phyloP scores from a whole-genome alignment of 805 yeast genomes.

The Barnettozyma siamensis region DNA sequence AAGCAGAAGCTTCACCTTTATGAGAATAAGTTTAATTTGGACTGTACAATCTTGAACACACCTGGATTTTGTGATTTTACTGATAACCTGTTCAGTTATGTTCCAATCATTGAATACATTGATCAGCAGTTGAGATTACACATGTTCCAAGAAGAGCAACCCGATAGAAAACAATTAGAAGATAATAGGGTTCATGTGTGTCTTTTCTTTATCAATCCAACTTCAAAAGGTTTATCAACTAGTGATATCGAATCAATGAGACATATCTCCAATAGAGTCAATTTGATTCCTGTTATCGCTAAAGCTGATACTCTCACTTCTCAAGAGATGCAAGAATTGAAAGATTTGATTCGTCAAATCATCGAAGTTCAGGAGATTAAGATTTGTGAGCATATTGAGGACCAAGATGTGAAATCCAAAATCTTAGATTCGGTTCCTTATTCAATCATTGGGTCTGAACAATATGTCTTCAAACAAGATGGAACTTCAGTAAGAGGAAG shows the following conservation, averaged over 20 bases:
- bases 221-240: constrained; percentile 53
- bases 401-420: constrained; percentile 28
- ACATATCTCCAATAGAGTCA: constrained; percentile 63
- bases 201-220: constrained; percentile 72
- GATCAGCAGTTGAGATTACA: constrained; percentile 70
- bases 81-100: constrained; percentile 63
- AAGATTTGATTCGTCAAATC: constrained; percentile 43
- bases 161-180: constrained; percentile 42
- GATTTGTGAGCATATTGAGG: constrained; percentile 47
- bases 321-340: constrained; percentile 49
- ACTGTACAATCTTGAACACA: constrained; percentile 62
- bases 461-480: constrained; percentile 34
- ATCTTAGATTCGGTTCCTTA: constrained; percentile 52
- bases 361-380: constrained; percentile 51
- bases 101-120: constrained; percentile 61
- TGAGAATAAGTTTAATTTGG: constrained; percentile 55
- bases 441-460: constrained; percentile 64
- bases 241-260: constrained; percentile 72
- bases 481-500: constrained; percentile 64
- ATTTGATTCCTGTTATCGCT: constrained; percentile 68
- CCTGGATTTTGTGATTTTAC: constrained; percentile 72
- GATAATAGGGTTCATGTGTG: constrained; percentile 83
- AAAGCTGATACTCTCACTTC: constrained; percentile 71
- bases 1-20: constrained; percentile 44
- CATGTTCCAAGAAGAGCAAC: constrained; percentile 76